A percentile compares a stretch with the other conserved stretches of the same genome.
phyloP scores from a whole-genome alignment of 1,139 yeast species.

The Blastobotrys illinoisensis region DNA sequence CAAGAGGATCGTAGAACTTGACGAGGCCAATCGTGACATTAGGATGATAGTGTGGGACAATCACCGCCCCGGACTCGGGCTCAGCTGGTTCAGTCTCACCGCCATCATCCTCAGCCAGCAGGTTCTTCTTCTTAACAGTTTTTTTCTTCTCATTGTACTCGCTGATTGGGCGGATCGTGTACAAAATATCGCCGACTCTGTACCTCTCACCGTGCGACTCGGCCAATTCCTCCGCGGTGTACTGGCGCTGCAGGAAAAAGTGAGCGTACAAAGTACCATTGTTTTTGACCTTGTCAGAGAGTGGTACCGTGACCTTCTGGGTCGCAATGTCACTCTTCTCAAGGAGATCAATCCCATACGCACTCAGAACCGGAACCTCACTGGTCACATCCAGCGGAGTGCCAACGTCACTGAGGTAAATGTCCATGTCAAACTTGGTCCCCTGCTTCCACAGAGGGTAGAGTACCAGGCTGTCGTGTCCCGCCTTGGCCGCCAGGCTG shows the following conservation, averaged over 20 bases:
- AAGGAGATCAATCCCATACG: neutral
- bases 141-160: slow-evolving; percentile 9
- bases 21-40: slow-evolving; percentile 31
- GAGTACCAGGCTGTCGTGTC: neutral
- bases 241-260: neutral
- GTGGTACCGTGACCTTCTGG: neutral
- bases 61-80: slow-evolving; percentile 11
- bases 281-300: neutral
- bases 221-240: slow-evolving; percentile 1
- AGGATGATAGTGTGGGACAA: slow-evolving; percentile 37
- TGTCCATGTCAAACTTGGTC: neutral
- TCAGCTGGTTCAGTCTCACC: slow-evolving; percentile 17
- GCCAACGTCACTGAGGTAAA: slow-evolving; percentile 1
- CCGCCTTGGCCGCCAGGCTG: neutral
- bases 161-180: slow-evolving; percentile 6
- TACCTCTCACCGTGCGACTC: neutral
- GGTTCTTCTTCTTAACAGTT: slow-evolving; percentile 28
- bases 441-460: slow-evolving; percentile 2
- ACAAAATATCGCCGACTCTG: neutral
- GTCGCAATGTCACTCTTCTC: neutral
- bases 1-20: slow-evolving; percentile 8
- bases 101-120: slow-evolving; percentile 26
- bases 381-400: neutral
- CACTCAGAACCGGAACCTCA: neutral
- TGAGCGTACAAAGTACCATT: slow-evolving; percentile 14